These are phyloP conservation scores for Diaporthe vaccinii DNA, from an alignment of 2,329 filamentous ascomycete genomes.

Conservation along the genomic window DNA sequence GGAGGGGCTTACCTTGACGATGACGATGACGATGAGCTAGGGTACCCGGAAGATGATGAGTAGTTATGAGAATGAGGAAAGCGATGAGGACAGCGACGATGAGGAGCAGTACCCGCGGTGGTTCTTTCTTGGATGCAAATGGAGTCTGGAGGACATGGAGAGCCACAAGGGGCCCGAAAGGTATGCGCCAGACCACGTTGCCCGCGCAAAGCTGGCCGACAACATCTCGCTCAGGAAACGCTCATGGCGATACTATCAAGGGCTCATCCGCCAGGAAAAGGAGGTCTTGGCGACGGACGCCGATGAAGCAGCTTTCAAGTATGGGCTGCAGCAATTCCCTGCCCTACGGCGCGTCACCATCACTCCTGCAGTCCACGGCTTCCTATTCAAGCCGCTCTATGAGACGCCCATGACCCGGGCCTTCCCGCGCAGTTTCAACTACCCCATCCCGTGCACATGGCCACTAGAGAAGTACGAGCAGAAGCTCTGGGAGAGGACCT, in stretches of 20 bases:
- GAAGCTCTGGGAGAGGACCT: constrained; percentile 25
- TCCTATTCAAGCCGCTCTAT: constrained; percentile 52
- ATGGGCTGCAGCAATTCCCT: constrained; percentile 48
- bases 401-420: constrained; percentile 58
- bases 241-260: constrained; percentile 49
- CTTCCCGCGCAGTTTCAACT: constrained; percentile 55
- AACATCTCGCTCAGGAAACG: constrained; percentile 21
- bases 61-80: constrained; percentile 2
- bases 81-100: constrained; percentile 2
- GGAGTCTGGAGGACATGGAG: background rate
- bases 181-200: background rate
- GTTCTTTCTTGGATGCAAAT: background rate
- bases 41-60: background rate
- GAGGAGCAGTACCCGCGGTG: background rate
- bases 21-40: background rate
- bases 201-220: constrained; percentile 25
- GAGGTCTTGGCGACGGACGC: constrained; percentile 46
- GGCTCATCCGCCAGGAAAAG: constrained; percentile 51
- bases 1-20: background rate
- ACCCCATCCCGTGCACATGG: constrained; percentile 53
- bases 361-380: constrained; percentile 56
- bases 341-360: constrained; percentile 53
- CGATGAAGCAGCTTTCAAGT: constrained; percentile 47
- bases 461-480: constrained; percentile 27
- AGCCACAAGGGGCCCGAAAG: background rate